Evolutionary conservation across 2,329 filamentous ascomycete genomes (phyloP).

Genomic region (Xylariomycetidae sp.): DNA sequence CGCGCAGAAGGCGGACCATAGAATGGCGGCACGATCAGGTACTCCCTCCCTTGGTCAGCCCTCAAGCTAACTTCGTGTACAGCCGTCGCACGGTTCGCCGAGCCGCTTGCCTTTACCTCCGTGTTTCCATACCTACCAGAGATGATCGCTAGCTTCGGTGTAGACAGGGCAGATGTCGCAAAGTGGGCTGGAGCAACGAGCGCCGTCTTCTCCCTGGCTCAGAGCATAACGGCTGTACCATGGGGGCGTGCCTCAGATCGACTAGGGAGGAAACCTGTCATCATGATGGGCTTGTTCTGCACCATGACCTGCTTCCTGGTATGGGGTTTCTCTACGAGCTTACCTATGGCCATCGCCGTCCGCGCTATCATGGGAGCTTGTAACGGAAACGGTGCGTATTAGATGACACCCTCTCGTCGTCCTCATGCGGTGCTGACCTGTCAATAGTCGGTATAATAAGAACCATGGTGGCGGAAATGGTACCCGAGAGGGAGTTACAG

Average conservation of each 20-base stretch:
- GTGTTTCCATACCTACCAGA: slow-evolving; percentile 69
- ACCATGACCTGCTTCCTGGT: slow-evolving; percentile 79
- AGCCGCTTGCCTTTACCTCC: slow-evolving; percentile 68
- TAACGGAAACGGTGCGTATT: slow-evolving; percentile 70
- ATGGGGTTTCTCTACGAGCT: slow-evolving; percentile 77
- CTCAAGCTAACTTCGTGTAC: slow-evolving; percentile 27
- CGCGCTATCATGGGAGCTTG: slow-evolving; percentile 75
- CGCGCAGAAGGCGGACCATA: neutral
- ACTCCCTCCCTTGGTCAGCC: slow-evolving; percentile 14
- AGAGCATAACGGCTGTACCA: slow-evolving; percentile 66
- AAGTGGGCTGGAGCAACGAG: slow-evolving; percentile 76
- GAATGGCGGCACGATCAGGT: slow-evolving; percentile 14
- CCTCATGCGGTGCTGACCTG: neutral
- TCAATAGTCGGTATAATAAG: slow-evolving; percentile 75
- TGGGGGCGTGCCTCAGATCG: slow-evolving; percentile 76
- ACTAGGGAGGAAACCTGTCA: slow-evolving; percentile 76
- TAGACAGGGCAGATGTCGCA: slow-evolving; percentile 67
- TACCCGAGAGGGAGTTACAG: slow-evolving; percentile 80
- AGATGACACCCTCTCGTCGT: neutral
- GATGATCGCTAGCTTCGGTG: slow-evolving; percentile 77
- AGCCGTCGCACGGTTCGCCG: slow-evolving; percentile 76
- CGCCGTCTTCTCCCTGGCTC: slow-evolving; percentile 66
- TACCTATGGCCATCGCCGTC: slow-evolving; percentile 74
- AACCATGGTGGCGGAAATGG: slow-evolving; percentile 90
- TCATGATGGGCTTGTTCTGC: slow-evolving; percentile 67